phyloP scores from a whole-genome alignment of 441 rosid genomes.

The Dalechampia spathulata region DNA sequence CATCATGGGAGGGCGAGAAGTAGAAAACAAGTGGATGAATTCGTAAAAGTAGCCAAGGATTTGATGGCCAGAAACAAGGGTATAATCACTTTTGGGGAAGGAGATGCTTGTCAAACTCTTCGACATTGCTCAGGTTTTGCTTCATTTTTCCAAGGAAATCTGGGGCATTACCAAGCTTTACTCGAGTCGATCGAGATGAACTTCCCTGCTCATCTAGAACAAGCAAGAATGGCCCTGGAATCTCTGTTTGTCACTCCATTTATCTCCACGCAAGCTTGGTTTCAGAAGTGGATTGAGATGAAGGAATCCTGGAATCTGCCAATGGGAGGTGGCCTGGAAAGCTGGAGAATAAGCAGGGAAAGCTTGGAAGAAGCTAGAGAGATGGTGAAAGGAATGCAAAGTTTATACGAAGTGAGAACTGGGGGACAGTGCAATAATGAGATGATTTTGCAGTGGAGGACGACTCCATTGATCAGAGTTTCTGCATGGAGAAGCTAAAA shows the following conservation, averaged over 20 bases:
- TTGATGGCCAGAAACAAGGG: conserved; percentile 15
- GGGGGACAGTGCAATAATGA: conserved; percentile 27
- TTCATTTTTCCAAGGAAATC: conserved; percentile 20
- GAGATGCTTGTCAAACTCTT: conserved; percentile 18
- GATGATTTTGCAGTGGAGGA: conserved; percentile 39
- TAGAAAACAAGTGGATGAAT: conserved; percentile 21
- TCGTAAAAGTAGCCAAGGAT: conserved; percentile 21
- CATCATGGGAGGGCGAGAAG: conserved; percentile 33
- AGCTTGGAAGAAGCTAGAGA: conserved; percentile 30
- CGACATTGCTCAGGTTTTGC: conserved; percentile 14
- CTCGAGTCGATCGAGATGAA: conserved; percentile 28
- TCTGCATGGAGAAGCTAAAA: conserved; percentile 30
- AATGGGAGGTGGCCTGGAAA: conserved; percentile 4
- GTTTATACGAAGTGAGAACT: conserved; percentile 21
- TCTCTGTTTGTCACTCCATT: conserved; percentile 30
- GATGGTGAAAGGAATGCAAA: conserved; percentile 20
- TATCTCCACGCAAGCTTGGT: conserved; percentile 18
- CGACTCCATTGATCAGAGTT: conserved; percentile 30
- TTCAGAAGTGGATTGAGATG: conserved; percentile 20
- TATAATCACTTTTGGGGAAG: conserved; percentile 26
- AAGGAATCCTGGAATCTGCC: not conserved
- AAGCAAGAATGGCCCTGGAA: conserved; percentile 36
- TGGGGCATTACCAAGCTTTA: conserved; percentile 23
- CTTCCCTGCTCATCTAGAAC: conserved; percentile 21
- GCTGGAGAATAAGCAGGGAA: conserved; percentile 24